These are phyloP conservation scores for Hordeum vulgare DNA, from an alignment of 176 grass and related monocot genomes.

Conservation along the genomic window MorexV3_pseudomolecules_assembly NC_058524.1:500282276-500282775, in stretches of 20 bases:
- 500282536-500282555: conserved; percentile 96
- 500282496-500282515: conserved; percentile 84
- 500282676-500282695: neutral
- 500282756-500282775: neutral
- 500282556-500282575: conserved; percentile 63
- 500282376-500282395: neutral
- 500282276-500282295: neutral
- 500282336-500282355: neutral
- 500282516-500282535: conserved; percentile 67
- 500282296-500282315: neutral
- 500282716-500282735: neutral
- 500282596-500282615: conserved; percentile 81
- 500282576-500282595: conserved; percentile 89
- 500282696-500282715: conserved; percentile 9
- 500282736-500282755: neutral
- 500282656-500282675: conserved; percentile 72
- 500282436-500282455: conserved; percentile 89
- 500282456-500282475: conserved; percentile 85
- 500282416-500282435: conserved; percentile 17
- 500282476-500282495: conserved; percentile 67
- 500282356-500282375: conserved; percentile 9
- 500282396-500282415: neutral
- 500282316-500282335: neutral
- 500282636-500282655: conserved; percentile 93
- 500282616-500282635: conserved; percentile 98